Evolutionary conservation across 352 stramenopile genomes (phyloP).

Genomic region (Phytophthora quininea): DNA sequence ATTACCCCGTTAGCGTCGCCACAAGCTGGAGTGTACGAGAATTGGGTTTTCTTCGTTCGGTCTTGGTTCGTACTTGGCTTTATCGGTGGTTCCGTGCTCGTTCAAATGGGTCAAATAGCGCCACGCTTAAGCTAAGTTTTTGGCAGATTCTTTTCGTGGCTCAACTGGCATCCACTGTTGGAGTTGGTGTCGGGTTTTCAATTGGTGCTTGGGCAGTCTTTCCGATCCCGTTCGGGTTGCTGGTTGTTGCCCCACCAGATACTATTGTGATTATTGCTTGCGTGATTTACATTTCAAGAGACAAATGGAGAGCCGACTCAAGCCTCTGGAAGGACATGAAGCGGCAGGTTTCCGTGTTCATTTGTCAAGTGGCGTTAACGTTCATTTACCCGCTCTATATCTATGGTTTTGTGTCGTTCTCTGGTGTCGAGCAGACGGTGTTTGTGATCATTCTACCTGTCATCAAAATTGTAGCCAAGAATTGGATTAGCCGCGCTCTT

Average conservation of each 20-base stretch:
- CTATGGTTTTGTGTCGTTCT: slow-evolving; percentile 10
- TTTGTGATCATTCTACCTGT: slow-evolving; percentile 22
- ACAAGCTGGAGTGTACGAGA: slow-evolving; percentile 3
- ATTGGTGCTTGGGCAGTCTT: slow-evolving; percentile 21
- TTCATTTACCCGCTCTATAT: slow-evolving; percentile 33
- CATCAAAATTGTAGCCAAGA: slow-evolving; percentile 33
- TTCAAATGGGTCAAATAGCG: slow-evolving; percentile 9
- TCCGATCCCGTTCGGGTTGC: slow-evolving; percentile 38
- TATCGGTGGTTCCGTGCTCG: slow-evolving; percentile 6
- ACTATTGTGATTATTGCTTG: not conserved
- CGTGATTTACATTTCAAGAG: slow-evolving; percentile 7
- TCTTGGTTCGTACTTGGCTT: slow-evolving; percentile 4
- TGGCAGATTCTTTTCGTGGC: slow-evolving; percentile 14
- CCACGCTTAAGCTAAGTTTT: slow-evolving; percentile 12
- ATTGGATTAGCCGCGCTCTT: slow-evolving; percentile 16
- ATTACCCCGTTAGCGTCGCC: slow-evolving; percentile 2
- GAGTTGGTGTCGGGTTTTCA: slow-evolving; percentile 12
- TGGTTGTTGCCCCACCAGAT: slow-evolving; percentile 14
- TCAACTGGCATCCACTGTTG: slow-evolving; percentile 1
- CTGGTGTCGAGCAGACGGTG: slow-evolving; percentile 3
- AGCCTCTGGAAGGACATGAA: slow-evolving; percentile 3
- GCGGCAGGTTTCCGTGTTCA: slow-evolving; percentile 9
- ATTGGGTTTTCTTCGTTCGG: slow-evolving; percentile 7
- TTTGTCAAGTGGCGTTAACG: slow-evolving; percentile 16
- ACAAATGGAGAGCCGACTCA: not conserved